Conservation (phyloP, 2,329 filamentous ascomycete genomes). For the Clarireedia hainanense region DNA sequence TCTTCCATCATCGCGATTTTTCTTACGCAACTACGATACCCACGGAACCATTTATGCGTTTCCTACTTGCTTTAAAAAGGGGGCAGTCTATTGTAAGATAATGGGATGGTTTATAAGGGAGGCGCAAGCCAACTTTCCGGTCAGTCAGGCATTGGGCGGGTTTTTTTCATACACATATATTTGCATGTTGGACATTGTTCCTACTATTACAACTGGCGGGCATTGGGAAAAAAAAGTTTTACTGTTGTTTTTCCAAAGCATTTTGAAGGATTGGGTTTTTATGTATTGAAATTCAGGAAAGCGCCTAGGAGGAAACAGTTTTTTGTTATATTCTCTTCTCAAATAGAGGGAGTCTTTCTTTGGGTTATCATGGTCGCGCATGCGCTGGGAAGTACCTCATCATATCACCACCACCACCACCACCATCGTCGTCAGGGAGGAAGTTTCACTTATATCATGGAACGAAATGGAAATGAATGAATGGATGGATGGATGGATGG, state of each 20-base stretch:
- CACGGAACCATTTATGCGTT: constrained; percentile 7
- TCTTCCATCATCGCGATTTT: constrained; percentile 9
- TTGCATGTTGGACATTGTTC: constrained; percentile 3
- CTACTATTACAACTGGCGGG: background rate
- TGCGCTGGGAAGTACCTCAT: background rate
- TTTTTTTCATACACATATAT: constrained; percentile 5
- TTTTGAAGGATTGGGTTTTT: background rate
- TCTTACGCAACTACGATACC: constrained; percentile 12
- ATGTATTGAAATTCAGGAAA: background rate
- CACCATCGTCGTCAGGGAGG: no score
- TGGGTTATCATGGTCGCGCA: background rate
- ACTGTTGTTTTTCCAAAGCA: constrained; percentile 1
- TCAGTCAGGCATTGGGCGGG: constrained; percentile 10
- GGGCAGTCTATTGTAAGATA: constrained; percentile 10
- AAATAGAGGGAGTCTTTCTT: constrained; percentile 3
- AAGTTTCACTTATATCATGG: background rate
- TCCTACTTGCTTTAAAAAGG: constrained; percentile 5
- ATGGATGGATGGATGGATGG: background rate
- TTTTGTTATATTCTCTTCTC: background rate
- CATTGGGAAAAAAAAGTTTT: constrained; percentile 8
- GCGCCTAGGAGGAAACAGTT: background rate
- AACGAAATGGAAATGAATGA: background rate
- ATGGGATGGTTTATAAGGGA: constrained; percentile 10
- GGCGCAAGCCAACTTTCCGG: constrained; percentile 10
- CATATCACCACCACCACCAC: no score